A percentile compares a stretch with the other conserved stretches of the same genome.
phyloP scores from a whole-genome alignment of 2,329 filamentous ascomycete genomes.

The Penicillium polonicum region DNA sequence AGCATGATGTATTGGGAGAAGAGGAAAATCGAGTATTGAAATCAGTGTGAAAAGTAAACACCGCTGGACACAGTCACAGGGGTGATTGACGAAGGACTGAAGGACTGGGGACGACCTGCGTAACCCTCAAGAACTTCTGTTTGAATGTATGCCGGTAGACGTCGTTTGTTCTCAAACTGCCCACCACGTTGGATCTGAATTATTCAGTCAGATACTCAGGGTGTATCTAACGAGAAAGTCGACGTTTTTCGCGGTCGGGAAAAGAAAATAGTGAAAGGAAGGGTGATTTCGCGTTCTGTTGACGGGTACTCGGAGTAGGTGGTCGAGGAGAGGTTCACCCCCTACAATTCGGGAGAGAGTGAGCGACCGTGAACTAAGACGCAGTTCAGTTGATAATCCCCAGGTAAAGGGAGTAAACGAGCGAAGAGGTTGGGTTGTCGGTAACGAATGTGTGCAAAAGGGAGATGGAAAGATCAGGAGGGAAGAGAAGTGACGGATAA shows the following conservation, averaged over 20 bases:
- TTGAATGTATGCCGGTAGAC: conserved; percentile 5
- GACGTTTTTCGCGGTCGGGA: background rate
- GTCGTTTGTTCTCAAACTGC: conserved; percentile 1
- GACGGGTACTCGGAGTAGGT: background rate
- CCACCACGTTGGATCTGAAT: conserved; percentile 1
- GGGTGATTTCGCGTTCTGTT: conserved; percentile 8
- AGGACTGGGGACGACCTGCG: conserved; percentile 41
- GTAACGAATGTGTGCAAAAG: conserved; percentile 18
- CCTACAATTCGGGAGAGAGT: background rate
- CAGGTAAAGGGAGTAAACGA: background rate
- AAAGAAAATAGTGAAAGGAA: background rate
- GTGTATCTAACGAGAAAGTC: background rate
- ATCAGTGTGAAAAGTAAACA: conserved; percentile 9
- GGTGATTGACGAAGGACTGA: conserved; percentile 25
- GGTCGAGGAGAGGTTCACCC: conserved; percentile 1
- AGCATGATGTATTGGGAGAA: conserved; percentile 26
- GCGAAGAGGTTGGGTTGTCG: conserved; percentile 5
- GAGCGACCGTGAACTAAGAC: background rate
- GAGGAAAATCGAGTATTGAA: conserved; percentile 7
- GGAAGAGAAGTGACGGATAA: conserved; percentile 13
- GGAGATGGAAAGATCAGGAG: conserved; percentile 13
- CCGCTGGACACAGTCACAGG: conserved; percentile 24
- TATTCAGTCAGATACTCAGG: background rate
- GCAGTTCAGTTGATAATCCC: background rate
- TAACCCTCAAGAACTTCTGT: conserved; percentile 32